Base-by-base conservation (phyloP, 768 basidiomycete genomes). In the Nevesoporus exiguus region DNA sequence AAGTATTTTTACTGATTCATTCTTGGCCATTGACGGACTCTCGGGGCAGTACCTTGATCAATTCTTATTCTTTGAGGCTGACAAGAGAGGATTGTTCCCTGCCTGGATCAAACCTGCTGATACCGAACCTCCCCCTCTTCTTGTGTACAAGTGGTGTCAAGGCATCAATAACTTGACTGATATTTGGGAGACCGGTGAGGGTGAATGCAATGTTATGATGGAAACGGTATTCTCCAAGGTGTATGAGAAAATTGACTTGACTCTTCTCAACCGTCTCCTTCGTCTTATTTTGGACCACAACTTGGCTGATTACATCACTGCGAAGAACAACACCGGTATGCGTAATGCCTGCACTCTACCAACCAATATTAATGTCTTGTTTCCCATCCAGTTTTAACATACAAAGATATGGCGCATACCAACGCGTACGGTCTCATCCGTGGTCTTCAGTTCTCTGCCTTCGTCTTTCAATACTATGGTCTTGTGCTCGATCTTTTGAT, bases 111-210 rank as follows among this genome's bases (percentile, higher is more conserved):
- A 98, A 75, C 97, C 97, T 24, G 90, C 93, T 47, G 94, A 98
- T 64, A 95, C 93, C 0, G 96, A 98, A 66, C 96, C 96, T 3
- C 94, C 96, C 0, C 96, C 96, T 3, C 81, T 98, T 15, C 84
- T 98, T 30, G 95, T 98, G 30, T 98, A 98, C 77, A 98, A 98
- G 80, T 98, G 96, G 96, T 96, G 94, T 66, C 96, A 98, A 74
- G 97, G 97, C 39, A 95, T 98, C 79, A 98, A 98, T 75, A 99
- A 99, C 71, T 71, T 98, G 69, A 94, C 90, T 3, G 96, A 99
- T 55, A 85, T 99, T 37, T 99, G 97, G 97, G 97, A 98, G 74
- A 98, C 95, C 1, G 83, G 85, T 55, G 95, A 99, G 64, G 97
- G 97, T 58, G 96, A 98, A 75, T 98, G 94, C 73, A 90, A 93